Conservation (phyloP, 805 yeast genomes). For the Zygosaccharomyces rouxii region DNA sequence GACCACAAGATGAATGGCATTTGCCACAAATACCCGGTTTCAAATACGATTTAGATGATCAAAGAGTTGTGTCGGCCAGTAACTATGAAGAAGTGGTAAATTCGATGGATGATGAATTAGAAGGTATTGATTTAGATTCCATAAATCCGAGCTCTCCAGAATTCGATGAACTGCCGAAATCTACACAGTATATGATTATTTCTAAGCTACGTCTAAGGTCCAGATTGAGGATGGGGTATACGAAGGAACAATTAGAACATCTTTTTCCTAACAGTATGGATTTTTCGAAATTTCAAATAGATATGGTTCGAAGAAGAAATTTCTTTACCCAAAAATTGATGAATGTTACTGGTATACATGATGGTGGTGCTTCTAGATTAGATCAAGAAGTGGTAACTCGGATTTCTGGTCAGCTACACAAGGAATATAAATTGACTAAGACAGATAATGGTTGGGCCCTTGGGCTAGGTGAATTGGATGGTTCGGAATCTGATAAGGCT, state of each 20-base stretch:
- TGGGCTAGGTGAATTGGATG: constrained; percentile 48
- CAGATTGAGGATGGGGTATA: constrained; percentile 89
- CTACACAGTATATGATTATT: constrained; percentile 83
- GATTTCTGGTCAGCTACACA: constrained; percentile 78
- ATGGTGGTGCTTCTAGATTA: constrained; percentile 36
- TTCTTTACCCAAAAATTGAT: constrained; percentile 82
- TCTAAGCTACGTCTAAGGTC: constrained; percentile 80
- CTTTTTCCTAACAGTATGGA: constrained; percentile 84
- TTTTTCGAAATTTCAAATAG: constrained; percentile 87
- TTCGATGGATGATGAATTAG: constrained; percentile 56
- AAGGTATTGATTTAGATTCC: constrained; percentile 61
- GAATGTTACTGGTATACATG: constrained; percentile 78
- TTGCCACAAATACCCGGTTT: constrained; percentile 66
- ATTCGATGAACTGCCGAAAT: constrained; percentile 69
- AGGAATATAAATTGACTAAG: constrained; percentile 67
- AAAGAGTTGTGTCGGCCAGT: constrained; percentile 66
- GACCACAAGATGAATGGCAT: constrained; percentile 73
- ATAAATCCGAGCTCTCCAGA: constrained; percentile 82
- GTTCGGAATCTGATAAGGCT: constrained; percentile 42
- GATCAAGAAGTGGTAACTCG: constrained; percentile 38
- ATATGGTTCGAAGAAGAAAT: constrained; percentile 88
- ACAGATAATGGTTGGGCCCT: constrained; percentile 83
- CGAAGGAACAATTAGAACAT: constrained; percentile 78
- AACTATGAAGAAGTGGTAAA: constrained; percentile 61
- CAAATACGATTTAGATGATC: constrained; percentile 52